These are phyloP conservation scores for Agaricus subrufescens DNA, from an alignment of 768 basidiomycete genomes.

Conservation along the genomic window DNA sequence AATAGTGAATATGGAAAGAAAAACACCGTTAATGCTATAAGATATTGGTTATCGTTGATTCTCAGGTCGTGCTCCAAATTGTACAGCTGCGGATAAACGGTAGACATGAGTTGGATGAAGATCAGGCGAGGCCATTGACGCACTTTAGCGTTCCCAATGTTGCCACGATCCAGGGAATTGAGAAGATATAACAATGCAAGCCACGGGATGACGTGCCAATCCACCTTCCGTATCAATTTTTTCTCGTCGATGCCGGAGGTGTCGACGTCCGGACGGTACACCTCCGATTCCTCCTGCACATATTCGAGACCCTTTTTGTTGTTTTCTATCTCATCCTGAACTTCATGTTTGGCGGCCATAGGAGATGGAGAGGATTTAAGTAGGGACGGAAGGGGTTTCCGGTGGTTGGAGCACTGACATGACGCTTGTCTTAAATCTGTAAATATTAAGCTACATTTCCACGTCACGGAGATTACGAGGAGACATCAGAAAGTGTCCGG, in stretches of 20 bases:
- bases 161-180: constrained; percentile 63
- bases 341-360: neutral
- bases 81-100: constrained; percentile 42
- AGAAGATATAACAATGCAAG: constrained; percentile 68
- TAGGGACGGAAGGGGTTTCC: too few relatives aligned
- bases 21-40: constrained; percentile 67
- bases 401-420: too few relatives aligned
- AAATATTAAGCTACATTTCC: too few relatives aligned
- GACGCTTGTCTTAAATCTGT: too few relatives aligned
- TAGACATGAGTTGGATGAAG: neutral
- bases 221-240: constrained; percentile 55
- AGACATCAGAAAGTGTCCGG: too few relatives aligned
- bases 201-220: constrained; percentile 71
- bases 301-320: constrained; percentile 13
- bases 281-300: too few relatives aligned
- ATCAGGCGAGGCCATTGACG: constrained; percentile 10
- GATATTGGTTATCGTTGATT: constrained; percentile 60
- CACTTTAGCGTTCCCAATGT: constrained; percentile 74
- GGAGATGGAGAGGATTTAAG: too few relatives aligned
- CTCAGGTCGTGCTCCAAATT: constrained; percentile 50
- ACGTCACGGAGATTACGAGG: too few relatives aligned
- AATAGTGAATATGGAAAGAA: constrained; percentile 72
- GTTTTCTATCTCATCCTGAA: neutral
- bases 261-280: constrained; percentile 50
- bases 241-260: constrained; percentile 49